These are phyloP conservation scores for Wickerhamomyces rabaulensis DNA, from an alignment of 805 yeast species.

Conservation along the genomic window DNA sequence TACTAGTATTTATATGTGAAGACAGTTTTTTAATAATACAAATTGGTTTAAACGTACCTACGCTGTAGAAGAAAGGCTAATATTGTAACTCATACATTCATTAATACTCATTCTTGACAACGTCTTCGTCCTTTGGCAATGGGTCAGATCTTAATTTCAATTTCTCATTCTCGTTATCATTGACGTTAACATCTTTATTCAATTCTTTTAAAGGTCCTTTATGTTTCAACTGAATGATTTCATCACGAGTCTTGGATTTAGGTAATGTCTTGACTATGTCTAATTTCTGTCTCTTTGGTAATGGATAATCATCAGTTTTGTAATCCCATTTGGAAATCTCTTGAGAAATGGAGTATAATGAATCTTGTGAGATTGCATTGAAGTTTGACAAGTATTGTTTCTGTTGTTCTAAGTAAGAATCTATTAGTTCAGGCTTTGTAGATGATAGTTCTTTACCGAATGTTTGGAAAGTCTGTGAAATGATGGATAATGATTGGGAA, in stretches of 20 bases:
- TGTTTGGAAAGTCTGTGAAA: constrained; percentile 8
- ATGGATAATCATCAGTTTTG: constrained; percentile 8
- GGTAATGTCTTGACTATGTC: constrained; percentile 8
- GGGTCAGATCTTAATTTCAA: not conserved
- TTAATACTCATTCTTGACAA: not conserved
- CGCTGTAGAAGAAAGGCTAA: too few relatives aligned
- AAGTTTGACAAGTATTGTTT: constrained; percentile 2
- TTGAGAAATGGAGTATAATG: constrained; percentile 4
- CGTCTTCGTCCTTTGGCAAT: not conserved
- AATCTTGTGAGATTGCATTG: constrained; percentile 1
- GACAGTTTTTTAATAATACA: too few relatives aligned
- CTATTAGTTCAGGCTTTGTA: constrained; percentile 16
- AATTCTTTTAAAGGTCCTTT: not conserved
- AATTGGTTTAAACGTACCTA: too few relatives aligned
- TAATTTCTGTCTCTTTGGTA: constrained; percentile 18
- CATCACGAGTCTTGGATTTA: constrained; percentile 9
- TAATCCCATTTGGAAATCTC: constrained; percentile 2
- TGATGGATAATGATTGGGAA: constrained; percentile 8
- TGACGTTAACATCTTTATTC: not conserved
- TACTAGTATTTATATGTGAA: too few relatives aligned
- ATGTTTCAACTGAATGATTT: constrained; percentile 5
- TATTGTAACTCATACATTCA: too few relatives aligned
- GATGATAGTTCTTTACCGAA: constrained; percentile 9
- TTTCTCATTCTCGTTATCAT: not conserved
- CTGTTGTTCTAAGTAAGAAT: constrained; percentile 9